Percentiles rank a stretch among this genome's conserved stretches.
These are phyloP conservation scores for Podospora conica DNA, from an alignment of 495 filamentous ascomycete species.

Conservation along the genomic window DNA sequence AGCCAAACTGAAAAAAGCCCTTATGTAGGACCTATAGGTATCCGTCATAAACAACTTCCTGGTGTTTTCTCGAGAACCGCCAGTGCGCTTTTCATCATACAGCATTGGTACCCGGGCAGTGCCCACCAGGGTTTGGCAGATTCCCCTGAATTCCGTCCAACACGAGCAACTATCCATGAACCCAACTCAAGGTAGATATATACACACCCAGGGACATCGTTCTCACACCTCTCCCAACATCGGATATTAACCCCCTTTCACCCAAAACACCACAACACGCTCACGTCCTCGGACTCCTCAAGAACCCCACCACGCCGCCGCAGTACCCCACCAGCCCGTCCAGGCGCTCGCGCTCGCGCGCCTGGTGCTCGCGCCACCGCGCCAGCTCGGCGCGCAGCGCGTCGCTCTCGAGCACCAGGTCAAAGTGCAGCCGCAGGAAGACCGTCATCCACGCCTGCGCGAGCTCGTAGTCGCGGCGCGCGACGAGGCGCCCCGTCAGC, in stretches of 20 bases:
- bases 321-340: slow-evolving; percentile 77
- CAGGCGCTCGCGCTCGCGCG: slow-evolving; percentile 61
- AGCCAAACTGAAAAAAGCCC: no score
- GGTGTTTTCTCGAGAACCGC: no score
- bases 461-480: slow-evolving; percentile 79
- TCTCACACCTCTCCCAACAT: no score
- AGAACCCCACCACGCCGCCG: slow-evolving; percentile 79
- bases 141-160: background rate
- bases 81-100: no score
- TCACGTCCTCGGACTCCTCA: slow-evolving; percentile 58
- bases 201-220: background rate
- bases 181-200: background rate
- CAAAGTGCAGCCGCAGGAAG: slow-evolving; percentile 69
- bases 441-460: slow-evolving; percentile 96
- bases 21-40: no score
- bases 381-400: slow-evolving; percentile 44
- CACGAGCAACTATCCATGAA: background rate
- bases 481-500: slow-evolving; percentile 59
- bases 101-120: no score
- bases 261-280: background rate
- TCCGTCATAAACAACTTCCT: no score
- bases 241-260: no score
- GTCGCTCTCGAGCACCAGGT: slow-evolving; percentile 39
- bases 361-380: slow-evolving; percentile 62
- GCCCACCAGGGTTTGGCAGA: background rate